A percentile compares a stretch with the other conserved stretches of the same genome.
These are phyloP conservation scores for Ustilago cynodontis DNA, from an alignment of 1,284 basidiomycete species.

Conservation along the genomic window DNA sequence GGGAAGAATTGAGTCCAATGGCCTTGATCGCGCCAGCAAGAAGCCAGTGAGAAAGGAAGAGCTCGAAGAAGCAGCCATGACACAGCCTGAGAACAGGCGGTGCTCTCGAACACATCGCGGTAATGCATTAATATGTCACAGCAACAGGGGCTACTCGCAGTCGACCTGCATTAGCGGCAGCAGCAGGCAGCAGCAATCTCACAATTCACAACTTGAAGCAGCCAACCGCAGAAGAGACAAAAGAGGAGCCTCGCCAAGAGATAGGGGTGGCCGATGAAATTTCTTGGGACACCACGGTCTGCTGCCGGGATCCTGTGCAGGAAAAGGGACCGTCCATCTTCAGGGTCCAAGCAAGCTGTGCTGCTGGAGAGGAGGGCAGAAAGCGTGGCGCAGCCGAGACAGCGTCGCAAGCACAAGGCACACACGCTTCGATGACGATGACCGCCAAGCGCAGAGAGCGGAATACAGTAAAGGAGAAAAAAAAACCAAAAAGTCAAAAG, in stretches of 20 bases:
- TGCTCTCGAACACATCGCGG: background rate
- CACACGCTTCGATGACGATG: constrained; percentile 6
- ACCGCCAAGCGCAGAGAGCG: constrained; percentile 11
- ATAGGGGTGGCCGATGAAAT: constrained; percentile 23
- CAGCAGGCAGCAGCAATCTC: too few species aligned
- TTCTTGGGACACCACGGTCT: constrained; percentile 2
- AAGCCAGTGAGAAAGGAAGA: background rate
- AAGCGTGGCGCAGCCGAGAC: constrained; percentile 4
- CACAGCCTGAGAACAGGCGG: constrained; percentile 3
- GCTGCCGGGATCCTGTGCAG: background rate
- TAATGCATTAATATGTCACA: background rate
- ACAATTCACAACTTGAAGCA: background rate
- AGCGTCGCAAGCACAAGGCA: background rate
- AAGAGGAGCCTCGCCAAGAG: constrained; percentile 17
- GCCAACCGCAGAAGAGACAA: background rate
- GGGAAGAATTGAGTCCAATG: background rate
- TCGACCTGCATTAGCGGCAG: too few species aligned
- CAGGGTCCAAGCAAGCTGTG: constrained; percentile 27
- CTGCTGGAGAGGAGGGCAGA: background rate
- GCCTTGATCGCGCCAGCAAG: background rate
- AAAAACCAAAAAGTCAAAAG: background rate
- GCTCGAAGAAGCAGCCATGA: background rate
- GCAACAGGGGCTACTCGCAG: background rate
- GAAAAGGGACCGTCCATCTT: too few species aligned
- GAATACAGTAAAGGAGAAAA: constrained; percentile 4